These are phyloP conservation scores for Phyllosticta capitalensis DNA, from an alignment of 2,329 filamentous ascomycete species.

Conservation along the genomic window DNA sequence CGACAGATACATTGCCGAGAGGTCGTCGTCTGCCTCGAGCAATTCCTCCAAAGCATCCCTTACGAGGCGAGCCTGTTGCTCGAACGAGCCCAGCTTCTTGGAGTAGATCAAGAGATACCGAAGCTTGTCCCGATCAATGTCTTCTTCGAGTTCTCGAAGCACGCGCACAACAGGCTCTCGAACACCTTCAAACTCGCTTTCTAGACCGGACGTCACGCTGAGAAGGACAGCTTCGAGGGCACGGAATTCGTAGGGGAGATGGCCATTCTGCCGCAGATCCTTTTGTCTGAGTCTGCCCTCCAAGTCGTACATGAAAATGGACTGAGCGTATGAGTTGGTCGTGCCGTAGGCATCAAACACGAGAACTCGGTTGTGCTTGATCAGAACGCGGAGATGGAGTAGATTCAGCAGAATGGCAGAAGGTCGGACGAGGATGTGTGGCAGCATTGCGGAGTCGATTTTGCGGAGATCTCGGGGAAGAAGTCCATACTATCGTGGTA, in stretches of 20 bases:
- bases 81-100: constrained; percentile 92
- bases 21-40: constrained; percentile 89
- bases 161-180: constrained; percentile 86
- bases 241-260: constrained; percentile 88
- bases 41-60: constrained; percentile 92
- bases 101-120: constrained; percentile 85
- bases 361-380: constrained; percentile 88
- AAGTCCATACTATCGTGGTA: constrained; percentile 61
- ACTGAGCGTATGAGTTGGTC: constrained; percentile 89
- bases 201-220: constrained; percentile 82
- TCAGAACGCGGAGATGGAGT: constrained; percentile 89
- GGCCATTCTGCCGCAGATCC: constrained; percentile 38
- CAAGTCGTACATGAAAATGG: constrained; percentile 94
- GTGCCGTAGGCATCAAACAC: constrained; percentile 96
- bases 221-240: constrained; percentile 92
- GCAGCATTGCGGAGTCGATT: constrained; percentile 91
- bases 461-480: constrained; percentile 92
- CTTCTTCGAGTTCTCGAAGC: constrained; percentile 83
- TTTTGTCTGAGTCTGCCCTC: constrained; percentile 88
- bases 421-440: constrained; percentile 87
- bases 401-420: constrained; percentile 92
- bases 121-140: constrained; percentile 91
- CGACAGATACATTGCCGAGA: constrained; percentile 89
- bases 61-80: constrained; percentile 91
- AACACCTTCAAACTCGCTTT: constrained; percentile 90